Percentiles rank a stretch among this genome's conserved stretches.
These are phyloP conservation scores for Monosporozyma unispora DNA, from an alignment of 805 yeast genomes.

Conservation along the genomic window DNA sequence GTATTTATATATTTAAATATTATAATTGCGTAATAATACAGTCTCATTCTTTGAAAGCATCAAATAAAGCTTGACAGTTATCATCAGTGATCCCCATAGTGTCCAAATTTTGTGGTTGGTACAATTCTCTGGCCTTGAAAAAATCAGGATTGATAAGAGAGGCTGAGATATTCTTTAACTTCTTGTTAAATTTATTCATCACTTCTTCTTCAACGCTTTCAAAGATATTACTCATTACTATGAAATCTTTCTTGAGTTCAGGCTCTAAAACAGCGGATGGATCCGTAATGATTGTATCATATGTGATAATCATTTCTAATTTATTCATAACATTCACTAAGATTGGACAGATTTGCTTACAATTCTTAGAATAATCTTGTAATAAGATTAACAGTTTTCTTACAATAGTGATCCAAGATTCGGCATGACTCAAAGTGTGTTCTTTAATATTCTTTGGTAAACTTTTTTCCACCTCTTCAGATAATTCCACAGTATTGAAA, in stretches of 20 bases:
- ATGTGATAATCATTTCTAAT: conserved; percentile 10
- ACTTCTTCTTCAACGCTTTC: conserved; percentile 10
- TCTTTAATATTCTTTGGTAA: conserved; percentile 3
- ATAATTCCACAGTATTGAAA: neutral
- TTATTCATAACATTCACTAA: conserved; percentile 12
- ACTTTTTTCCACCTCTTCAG: neutral
- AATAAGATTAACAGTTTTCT: conserved; percentile 23
- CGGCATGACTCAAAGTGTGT: conserved; percentile 7
- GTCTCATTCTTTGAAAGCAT: conserved; percentile 9
- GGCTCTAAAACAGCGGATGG: neutral
- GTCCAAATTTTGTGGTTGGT: conserved; percentile 9
- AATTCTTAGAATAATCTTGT: conserved; percentile 25
- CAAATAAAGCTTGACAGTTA: conserved; percentile 13
- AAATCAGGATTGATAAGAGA: conserved; percentile 26
- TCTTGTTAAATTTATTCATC: conserved; percentile 12
- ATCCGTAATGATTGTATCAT: neutral
- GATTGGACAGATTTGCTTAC: conserved; percentile 16
- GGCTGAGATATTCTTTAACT: conserved; percentile 23
- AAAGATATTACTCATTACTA: conserved; percentile 11
- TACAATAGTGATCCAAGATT: conserved; percentile 12
- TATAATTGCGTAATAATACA: neutral
- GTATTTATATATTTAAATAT: neutral
- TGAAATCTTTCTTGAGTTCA: neutral
- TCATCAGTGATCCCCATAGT: conserved; percentile 19
- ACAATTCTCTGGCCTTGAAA: conserved; percentile 18